A percentile compares a stretch with the other conserved stretches of the same genome.
Evolutionary conservation across 1,139 yeast species (phyloP).

Genomic region (Yamadazyma epiphylla): DNA sequence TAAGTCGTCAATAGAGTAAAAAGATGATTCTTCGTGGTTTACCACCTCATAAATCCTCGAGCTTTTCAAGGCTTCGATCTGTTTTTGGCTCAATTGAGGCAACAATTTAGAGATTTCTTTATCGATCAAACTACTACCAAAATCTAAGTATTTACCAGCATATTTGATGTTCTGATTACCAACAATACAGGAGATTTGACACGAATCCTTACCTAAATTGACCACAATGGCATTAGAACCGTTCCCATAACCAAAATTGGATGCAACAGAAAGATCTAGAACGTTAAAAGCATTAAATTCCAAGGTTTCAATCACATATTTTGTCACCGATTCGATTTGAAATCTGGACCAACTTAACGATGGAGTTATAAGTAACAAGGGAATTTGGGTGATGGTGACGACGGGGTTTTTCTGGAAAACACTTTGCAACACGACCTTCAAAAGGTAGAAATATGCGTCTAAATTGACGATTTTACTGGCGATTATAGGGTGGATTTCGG

Average conservation of each 20-base stretch:
- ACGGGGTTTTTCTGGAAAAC: conserved; percentile 49
- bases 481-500: conserved; percentile 58
- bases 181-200: conserved; percentile 75
- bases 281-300: conserved; percentile 73
- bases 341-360: conserved; percentile 66
- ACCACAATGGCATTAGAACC: conserved; percentile 64
- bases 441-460: conserved; percentile 66
- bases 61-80: conserved; percentile 70
- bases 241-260: conserved; percentile 69
- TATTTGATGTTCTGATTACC: conserved; percentile 61
- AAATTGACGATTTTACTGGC: conserved; percentile 63
- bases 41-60: conserved; percentile 78
- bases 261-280: conserved; percentile 64
- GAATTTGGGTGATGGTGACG: conserved; percentile 45
- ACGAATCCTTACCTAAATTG: conserved; percentile 73
- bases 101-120: conserved; percentile 45
- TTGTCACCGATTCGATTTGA: conserved; percentile 66
- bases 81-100: conserved; percentile 55
- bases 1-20: conserved; percentile 53
- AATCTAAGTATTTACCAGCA: conserved; percentile 45
- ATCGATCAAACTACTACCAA: conserved; percentile 68
- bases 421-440: conserved; percentile 59
- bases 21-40: conserved; percentile 48
- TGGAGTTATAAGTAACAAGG: conserved; percentile 56
- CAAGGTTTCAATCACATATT: conserved; percentile 70